A percentile compares a stretch with the other conserved stretches of the same genome.
phyloP scores from a whole-genome alignment of 495 filamentous ascomycete genomes.

The Xylaria castorea region DNA sequence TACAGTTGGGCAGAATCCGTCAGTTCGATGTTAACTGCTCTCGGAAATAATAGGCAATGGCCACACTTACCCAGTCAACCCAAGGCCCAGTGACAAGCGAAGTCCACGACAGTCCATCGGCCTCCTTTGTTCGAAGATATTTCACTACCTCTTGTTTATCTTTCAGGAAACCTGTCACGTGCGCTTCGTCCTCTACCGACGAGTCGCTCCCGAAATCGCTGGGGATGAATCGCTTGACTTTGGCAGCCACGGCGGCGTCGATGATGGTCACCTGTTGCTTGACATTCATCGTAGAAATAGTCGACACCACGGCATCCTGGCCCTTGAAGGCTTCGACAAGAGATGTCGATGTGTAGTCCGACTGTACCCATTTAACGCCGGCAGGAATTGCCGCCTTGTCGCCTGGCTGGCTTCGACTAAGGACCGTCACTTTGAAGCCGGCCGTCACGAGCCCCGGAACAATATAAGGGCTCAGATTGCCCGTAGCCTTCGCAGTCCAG shows the following conservation, averaged over 20 bases:
- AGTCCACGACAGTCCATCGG: not conserved
- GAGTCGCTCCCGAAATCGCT: slow-evolving; percentile 1
- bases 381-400: not conserved
- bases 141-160: not conserved
- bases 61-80: slow-evolving; percentile 1
- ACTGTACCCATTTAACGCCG: not conserved
- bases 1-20: not conserved
- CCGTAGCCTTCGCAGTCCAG: not conserved
- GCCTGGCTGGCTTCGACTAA: not conserved
- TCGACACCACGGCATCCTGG: not conserved
- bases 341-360: not conserved
- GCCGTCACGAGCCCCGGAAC: not conserved
- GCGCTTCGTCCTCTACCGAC: not conserved
- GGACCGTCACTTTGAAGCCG: not conserved
- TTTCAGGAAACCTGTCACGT: not conserved
- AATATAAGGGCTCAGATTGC: not conserved
- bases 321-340: not conserved
- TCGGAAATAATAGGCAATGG: not conserved
- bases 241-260: not conserved
- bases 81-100: not conserved
- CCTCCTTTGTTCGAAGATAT: not conserved
- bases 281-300: not conserved
- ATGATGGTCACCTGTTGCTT: not conserved
- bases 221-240: slow-evolving; percentile 1
- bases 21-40: not conserved